Base-by-base conservation (phyloP, 2,329 filamentous ascomycete genomes). In the Ophiocordyceps australis region DNA sequence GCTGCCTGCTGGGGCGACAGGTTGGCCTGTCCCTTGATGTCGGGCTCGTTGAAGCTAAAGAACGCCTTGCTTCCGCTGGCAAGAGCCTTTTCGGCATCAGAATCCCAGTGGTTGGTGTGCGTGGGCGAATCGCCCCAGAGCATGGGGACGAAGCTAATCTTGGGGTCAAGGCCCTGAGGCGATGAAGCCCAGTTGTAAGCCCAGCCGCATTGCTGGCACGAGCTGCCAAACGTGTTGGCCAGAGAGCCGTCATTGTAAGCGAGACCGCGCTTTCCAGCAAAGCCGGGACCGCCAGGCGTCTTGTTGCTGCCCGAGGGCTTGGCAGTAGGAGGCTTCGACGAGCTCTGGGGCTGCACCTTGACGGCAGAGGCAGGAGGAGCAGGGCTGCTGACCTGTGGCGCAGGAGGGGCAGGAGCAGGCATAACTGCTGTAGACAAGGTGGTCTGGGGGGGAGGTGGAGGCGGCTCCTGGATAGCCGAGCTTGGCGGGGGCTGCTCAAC, bases 21-120 rank as follows among this genome's bases (percentile, higher is more conserved):
- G 54, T 73, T 65, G 38, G 68, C 54, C 51, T 79, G 73, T n/a
- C 43, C 42, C 9, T 37, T 36, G 33, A 62, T 59, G 46, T 81
- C 75, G 23, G 70, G 70, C 58, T 81, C 74, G 59, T 81, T 81
- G 64, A 77, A 78, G 46, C 61, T 59, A 41, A 79, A 59, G 28
- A 79, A 46, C 38, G 60, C 55, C 33, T 56, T 62, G 35, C 62
- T 51, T 29, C 73, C 74, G 9, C 44, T 43, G 26, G 46, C 37
- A 32, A 77, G 60, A 32, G 66, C 65, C 11, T 46, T 42, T 27
- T 59, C 43, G 23, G 60, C 69, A 33, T 62, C 57, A 10, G 32
- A 23, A 17, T 40, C 36, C 70, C 73, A 80, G 38, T 40, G 43
- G 28, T 37, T 28, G 29, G 57, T 57, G 45, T 64, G 56, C 9